phyloP scores from a whole-genome alignment of 2,329 filamentous ascomycete species.

The Stylonectria norvegica region DNA sequence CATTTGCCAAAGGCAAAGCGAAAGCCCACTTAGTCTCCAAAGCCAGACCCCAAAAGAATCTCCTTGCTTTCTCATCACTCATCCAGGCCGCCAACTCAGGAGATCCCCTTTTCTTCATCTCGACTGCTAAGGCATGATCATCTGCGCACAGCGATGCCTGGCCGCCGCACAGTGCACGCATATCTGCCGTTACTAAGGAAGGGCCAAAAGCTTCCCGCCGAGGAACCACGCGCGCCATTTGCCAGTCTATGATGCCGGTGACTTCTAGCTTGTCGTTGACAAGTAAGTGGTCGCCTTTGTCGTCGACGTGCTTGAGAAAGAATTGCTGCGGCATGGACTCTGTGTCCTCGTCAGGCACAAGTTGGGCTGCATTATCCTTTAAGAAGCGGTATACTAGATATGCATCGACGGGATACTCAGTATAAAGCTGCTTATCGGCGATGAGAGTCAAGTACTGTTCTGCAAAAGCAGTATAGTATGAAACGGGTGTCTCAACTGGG shows the following conservation, averaged over 20 bases:
- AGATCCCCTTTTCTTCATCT: constrained; percentile 7
- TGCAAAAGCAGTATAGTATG: constrained; percentile 23
- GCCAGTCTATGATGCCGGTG: constrained; percentile 31
- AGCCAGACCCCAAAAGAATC: constrained; percentile 21
- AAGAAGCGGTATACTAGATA: constrained; percentile 41
- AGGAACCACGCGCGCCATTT: constrained; percentile 20
- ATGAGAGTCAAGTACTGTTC: constrained; percentile 27
- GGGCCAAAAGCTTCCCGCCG: constrained; percentile 14
- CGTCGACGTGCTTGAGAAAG: constrained; percentile 44
- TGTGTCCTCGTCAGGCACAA: constrained; percentile 1
- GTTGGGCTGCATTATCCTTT: constrained; percentile 2
- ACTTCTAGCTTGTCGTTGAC: constrained; percentile 41
- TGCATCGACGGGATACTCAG: constrained; percentile 23
- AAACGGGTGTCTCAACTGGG: constrained; percentile 12
- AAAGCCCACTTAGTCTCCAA: constrained; percentile 15
- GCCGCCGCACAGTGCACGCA: constrained; percentile 10
- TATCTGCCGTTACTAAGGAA: constrained; percentile 14
- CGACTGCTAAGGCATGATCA: constrained; percentile 11
- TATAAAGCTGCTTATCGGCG: constrained; percentile 30
- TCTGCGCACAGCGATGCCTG: constrained; percentile 11
- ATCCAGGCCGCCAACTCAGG: constrained; percentile 2
- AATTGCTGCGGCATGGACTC: constrained; percentile 22
- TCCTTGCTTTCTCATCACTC: constrained; percentile 16
- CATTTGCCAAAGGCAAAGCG: constrained; percentile 19
- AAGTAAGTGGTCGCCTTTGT: constrained; percentile 46